Percentiles rank a stretch among this genome's conserved stretches.
Conservation (phyloP, 2,329 filamentous ascomycete species). For the Scedosporium dehoogii region DNA sequence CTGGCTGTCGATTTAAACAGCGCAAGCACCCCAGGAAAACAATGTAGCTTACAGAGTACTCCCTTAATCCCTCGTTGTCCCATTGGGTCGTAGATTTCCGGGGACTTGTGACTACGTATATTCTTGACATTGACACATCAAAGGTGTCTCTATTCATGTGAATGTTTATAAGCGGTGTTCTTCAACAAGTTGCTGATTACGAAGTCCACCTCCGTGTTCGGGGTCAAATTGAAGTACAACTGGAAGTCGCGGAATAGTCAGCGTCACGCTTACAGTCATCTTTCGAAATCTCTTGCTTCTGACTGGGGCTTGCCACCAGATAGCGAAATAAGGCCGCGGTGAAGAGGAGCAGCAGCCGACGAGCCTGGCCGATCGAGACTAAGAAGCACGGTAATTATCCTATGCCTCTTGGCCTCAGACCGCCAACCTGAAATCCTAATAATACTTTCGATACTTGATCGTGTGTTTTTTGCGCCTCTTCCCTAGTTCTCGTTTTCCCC, state of each 20-base stretch:
- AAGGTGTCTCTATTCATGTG: neutral
- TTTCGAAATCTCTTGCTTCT: neutral
- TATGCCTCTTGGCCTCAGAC: neutral
- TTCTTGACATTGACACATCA: too few relatives aligned
- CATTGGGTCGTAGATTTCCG: too few relatives aligned
- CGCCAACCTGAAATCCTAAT: neutral
- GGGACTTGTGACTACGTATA: too few relatives aligned
- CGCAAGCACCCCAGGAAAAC: too few relatives aligned
- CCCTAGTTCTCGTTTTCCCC: neutral
- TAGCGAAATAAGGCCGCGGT: neutral
- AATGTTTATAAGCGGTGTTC: neutral
- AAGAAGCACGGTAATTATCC: neutral
- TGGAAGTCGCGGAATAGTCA: neutral
- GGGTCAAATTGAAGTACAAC: neutral
- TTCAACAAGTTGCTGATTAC: neutral
- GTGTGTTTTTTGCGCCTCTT: neutral
- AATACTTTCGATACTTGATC: neutral
- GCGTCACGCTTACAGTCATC: neutral
- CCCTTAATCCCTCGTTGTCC: too few relatives aligned
- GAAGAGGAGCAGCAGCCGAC: neutral
- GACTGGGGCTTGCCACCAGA: conserved; percentile 1
- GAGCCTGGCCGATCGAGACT: neutral
- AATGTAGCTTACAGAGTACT: too few relatives aligned
- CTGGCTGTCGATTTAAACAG: too few relatives aligned
- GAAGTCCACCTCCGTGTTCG: neutral